Base-by-base conservation (phyloP, 1,284 basidiomycete genomes). In the Entoloma clypeatum region DNA sequence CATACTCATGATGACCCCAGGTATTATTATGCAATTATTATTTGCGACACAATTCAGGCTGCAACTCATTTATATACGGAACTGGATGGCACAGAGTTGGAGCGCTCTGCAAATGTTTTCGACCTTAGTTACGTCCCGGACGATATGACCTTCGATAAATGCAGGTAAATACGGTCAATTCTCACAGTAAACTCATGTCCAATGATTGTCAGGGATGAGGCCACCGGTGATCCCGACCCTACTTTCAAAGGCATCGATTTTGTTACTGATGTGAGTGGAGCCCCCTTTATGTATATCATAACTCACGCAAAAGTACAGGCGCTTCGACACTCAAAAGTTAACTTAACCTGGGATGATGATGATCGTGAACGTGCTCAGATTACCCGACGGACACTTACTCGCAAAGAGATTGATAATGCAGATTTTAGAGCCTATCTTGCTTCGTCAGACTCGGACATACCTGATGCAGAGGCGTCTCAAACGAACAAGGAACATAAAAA, bases 291-390 rank as follows among this genome's bases (percentile, higher is more conserved):
- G n/a, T n/a, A n/a, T n/a, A n/a, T n/a, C n/a, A n/a, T 24, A 13
- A 7, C n/a, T 35, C 9, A 10, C 21, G 30, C 2, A 14, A 24
- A 24, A 5, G 6, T 25, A 16, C 50, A 95, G 90, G 94, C 94
- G 5, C 77, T 99, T n/a, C 86, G 96, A 6, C 94, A 99, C 62
- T 99, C 96, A 9, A 94, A 92, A 68, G 95, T 99, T 52, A 95
- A 91, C 58, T 74, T 99, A 18, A 98, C 95, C 7, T 99, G 96
- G 96, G 96, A 99, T 57, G 91, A 94, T 50, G 96, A 99, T 62
- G 95, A 99, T 56, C 85, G 91, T 2, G 88, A 95, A 58, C 85
- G 96, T 13, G 76, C 73, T 46, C 81, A 83, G 44, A 56, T 96
- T 33, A 92, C 91, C 7, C 80, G 93, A 37, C 79, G 91, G 29